Conservation (phyloP, 257 asterid genomes). For the Scutellaria minor region DNA sequence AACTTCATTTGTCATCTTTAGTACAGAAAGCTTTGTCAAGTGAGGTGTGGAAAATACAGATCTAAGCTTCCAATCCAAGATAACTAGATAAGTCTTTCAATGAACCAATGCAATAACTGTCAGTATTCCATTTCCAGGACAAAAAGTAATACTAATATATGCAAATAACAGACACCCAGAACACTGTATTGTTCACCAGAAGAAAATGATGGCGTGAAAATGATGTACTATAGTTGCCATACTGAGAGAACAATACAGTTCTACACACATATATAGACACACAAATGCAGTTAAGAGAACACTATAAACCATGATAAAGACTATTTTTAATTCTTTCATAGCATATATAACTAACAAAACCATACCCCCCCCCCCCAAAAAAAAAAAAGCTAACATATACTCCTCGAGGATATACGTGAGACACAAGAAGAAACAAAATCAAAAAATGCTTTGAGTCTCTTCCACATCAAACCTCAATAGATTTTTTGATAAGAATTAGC, state of each 20-base stretch:
- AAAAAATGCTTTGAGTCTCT: slow-evolving; percentile 13
- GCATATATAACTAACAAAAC: slow-evolving; percentile 28
- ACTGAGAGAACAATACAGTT: slow-evolving; percentile 12
- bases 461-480: background rate
- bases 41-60: background rate
- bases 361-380: background rate
- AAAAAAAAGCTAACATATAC: background rate
- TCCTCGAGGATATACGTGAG: slow-evolving; percentile 1
- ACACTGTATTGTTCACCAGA: slow-evolving; percentile 16
- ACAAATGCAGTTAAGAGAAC: slow-evolving; percentile 7
- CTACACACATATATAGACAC: background rate
- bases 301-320: slow-evolving; percentile 3
- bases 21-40: slow-evolving; percentile 7
- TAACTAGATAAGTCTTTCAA: slow-evolving; percentile 16
- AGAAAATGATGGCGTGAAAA: slow-evolving; percentile 16
- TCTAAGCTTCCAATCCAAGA: slow-evolving; percentile 18
- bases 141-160: slow-evolving; percentile 13
- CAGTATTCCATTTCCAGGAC: slow-evolving; percentile 25
- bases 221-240: slow-evolving; percentile 1
- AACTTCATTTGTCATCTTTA: slow-evolving; percentile 17
- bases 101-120: background rate
- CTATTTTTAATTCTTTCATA: background rate
- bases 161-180: background rate
- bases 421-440: background rate
- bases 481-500: background rate